Base-by-base conservation (phyloP, 441 rosid genomes). In the Adansonia gregorii region DNA sequence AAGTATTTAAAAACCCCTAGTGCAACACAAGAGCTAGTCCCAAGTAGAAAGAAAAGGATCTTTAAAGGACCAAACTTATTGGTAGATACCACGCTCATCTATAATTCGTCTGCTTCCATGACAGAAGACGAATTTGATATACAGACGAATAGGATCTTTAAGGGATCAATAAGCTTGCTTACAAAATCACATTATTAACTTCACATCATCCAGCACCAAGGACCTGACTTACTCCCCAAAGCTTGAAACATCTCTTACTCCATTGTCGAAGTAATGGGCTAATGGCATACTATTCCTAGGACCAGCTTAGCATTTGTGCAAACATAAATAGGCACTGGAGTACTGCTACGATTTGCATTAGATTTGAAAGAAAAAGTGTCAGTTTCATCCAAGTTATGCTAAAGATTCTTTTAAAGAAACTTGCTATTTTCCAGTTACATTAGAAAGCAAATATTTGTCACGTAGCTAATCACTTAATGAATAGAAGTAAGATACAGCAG, bases 401-500 rank as follows among this genome's bases (percentile, higher is more conserved):
- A 52, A 52, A 52, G 56, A 52, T 52, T 52, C 14, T 15, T 58
- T 58, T 22, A 8, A 58, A 58, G 63, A 58, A 58, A 58, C 31
- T 20, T 58, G 63, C 8, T 20, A 24, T 58, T 8, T 19, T 58
- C 63, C 63, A 9, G 63, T 58, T 58, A 20, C 63, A 19, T 12
- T 24, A 61, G 41, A 61, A 24, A 27, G 68, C 24, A 66, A 8
- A 66, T 66, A 0, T 41, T 66, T 66, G 70, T 41, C 51, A 66
- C 12, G 51, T 66, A 66, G 48, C 24, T n/a, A 41, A 66, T 2
- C 6, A 66, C 27, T 61, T 12, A 24, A 61, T 22, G 43, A 66
- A n/a, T 14, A 3, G 27, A 3, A 61, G 22, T 20, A 12, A 39
- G 20, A 35, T 64, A 43, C 46, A 35, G 0, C 65, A 60, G 49